A percentile compares a stretch with the other conserved stretches of the same genome.
phyloP scores from a whole-genome alignment of 2,329 filamentous ascomycete species.

The Neoascochyta sp. region DNA sequence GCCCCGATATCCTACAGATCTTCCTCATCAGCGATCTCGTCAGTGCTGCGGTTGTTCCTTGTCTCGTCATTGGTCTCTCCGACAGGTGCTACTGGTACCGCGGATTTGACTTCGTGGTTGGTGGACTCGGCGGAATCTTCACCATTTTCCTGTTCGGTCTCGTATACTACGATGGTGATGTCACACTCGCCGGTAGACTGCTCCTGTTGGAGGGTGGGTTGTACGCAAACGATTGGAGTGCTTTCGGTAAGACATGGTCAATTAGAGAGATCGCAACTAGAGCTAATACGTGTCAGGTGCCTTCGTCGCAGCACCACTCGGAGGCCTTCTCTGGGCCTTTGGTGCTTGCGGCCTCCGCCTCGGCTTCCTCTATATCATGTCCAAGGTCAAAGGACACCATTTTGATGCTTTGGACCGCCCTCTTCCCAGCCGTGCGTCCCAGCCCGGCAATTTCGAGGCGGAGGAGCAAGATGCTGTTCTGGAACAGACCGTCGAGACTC shows the following conservation, averaged over 20 bases:
- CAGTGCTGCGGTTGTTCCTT: slow-evolving; percentile 71
- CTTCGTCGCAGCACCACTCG: slow-evolving; percentile 74
- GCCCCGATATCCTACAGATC: slow-evolving; percentile 72
- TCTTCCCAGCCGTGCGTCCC: slow-evolving; percentile 12
- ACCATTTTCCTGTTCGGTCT: slow-evolving; percentile 78
- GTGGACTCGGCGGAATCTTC: slow-evolving; percentile 72
- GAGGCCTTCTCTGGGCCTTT: slow-evolving; percentile 68
- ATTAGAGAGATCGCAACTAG: too few species aligned
- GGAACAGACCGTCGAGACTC: slow-evolving; percentile 18
- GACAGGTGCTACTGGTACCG: slow-evolving; percentile 68
- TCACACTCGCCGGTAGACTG: slow-evolving; percentile 60
- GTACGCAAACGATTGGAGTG: slow-evolving; percentile 75
- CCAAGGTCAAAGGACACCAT: slow-evolving; percentile 56
- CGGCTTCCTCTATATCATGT: slow-evolving; percentile 54
- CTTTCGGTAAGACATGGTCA: slow-evolving; percentile 60
- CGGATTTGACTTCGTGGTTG: slow-evolving; percentile 75
- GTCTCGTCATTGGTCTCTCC: slow-evolving; percentile 67
- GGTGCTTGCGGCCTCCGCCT: slow-evolving; percentile 61
- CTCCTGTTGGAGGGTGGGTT: slow-evolving; percentile 70
- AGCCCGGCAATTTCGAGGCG: slow-evolving; percentile 17
- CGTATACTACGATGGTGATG: slow-evolving; percentile 71
- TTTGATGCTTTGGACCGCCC: slow-evolving; percentile 65
- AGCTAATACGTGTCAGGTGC: slow-evolving; percentile 47
- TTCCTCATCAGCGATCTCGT: slow-evolving; percentile 79
- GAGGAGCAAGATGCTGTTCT: slow-evolving; percentile 26